phyloP scores from a whole-genome alignment of 257 asterid species.

The Solanum piurae region DNA sequence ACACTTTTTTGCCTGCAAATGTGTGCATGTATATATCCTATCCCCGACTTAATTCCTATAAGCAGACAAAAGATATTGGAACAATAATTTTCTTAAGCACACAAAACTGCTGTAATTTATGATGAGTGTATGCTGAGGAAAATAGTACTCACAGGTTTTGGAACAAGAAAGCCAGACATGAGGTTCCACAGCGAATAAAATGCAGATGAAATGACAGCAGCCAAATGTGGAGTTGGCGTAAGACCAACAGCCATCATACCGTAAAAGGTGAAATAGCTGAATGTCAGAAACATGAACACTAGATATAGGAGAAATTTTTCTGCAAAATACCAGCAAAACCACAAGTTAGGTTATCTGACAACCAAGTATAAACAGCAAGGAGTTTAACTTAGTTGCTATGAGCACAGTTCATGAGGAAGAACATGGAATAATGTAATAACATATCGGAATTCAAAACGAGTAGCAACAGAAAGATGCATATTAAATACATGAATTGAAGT shows the following conservation, averaged over 20 bases:
- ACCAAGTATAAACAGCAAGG: not conserved
- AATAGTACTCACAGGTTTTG: slow-evolving; percentile 42
- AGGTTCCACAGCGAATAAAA: slow-evolving; percentile 58
- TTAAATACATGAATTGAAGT: not conserved
- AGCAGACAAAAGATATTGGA: not conserved
- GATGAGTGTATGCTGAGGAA: not conserved
- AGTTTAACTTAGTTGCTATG: not conserved
- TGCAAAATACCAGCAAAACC: slow-evolving; percentile 1
- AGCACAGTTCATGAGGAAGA: not conserved
- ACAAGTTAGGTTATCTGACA: not conserved
- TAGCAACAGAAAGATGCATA: not conserved
- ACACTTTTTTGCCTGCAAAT: not conserved
- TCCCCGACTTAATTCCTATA: not conserved
- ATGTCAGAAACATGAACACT: slow-evolving; percentile 42
- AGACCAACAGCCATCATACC: slow-evolving; percentile 72
- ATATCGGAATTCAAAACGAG: not conserved
- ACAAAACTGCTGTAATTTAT: not conserved
- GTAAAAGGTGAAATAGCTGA: slow-evolving; percentile 49
- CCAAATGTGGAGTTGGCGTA: slow-evolving; percentile 48
- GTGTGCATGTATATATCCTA: not conserved
- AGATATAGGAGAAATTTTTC: slow-evolving; percentile 42
- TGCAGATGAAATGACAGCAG: slow-evolving; percentile 45
- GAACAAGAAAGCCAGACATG: slow-evolving; percentile 52
- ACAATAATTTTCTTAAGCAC: not conserved
- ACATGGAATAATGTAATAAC: not conserved